A percentile compares a stretch with the other conserved stretches of the same genome.
Evolutionary conservation across 2,329 filamentous ascomycete species (phyloP).

Genomic region (Venturia nashicola): DNA sequence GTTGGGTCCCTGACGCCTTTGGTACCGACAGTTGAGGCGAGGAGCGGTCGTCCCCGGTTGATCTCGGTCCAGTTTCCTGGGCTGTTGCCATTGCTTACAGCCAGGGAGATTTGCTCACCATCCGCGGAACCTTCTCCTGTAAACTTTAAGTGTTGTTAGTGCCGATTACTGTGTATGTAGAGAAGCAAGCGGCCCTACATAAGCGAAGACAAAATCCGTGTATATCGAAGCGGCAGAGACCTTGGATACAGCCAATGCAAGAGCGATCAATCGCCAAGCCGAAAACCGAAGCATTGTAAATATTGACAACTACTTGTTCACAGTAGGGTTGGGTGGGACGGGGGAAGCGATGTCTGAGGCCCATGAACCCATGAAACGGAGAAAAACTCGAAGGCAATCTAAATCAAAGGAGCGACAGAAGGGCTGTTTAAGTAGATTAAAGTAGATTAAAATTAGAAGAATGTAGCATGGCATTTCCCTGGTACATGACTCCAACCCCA

Average conservation of each 20-base stretch:
- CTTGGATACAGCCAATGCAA: neutral
- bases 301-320: no score
- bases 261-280: neutral
- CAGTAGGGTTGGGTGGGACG: no score
- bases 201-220: constrained; percentile 1
- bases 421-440: neutral
- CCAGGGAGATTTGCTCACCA: constrained; percentile 4
- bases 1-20: constrained; percentile 1
- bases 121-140: constrained; percentile 2
- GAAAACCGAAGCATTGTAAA: neutral
- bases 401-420: neutral
- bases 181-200: neutral
- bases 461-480: neutral
- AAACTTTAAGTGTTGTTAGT: neutral
- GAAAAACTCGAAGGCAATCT: neutral
- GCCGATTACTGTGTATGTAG: neutral
- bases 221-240: neutral
- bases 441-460: neutral
- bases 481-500: neutral
- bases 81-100: constrained; percentile 2
- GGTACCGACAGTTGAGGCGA: constrained; percentile 6
- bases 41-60: neutral
- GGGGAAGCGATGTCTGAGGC: neutral
- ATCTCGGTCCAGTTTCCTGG: neutral
- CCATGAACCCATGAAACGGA: neutral